These are phyloP conservation scores for Starmerella cellae DNA, from an alignment of 805 yeast genomes.

Conservation along the genomic window DNA sequence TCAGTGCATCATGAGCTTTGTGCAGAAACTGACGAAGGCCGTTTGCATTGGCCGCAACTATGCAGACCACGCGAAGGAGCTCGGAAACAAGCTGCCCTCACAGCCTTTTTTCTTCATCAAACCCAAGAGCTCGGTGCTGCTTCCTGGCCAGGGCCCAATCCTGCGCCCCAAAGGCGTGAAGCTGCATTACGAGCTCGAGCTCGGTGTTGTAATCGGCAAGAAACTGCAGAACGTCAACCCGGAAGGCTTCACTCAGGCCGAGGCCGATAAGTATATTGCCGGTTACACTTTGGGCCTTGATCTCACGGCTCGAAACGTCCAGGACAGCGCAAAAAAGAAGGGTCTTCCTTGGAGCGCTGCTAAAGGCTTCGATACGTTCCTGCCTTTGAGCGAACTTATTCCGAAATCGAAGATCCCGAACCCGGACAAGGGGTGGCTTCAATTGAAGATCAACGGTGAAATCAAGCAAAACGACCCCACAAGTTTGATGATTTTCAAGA, in stretches of 20 bases:
- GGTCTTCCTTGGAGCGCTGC: slow-evolving; percentile 96
- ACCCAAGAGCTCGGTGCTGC: slow-evolving; percentile 67
- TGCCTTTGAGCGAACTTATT: slow-evolving; percentile 70
- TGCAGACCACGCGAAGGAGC: slow-evolving; percentile 88
- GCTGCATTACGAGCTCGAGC: slow-evolving; percentile 87
- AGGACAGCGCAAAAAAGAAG: slow-evolving; percentile 81
- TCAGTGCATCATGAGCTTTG: slow-evolving; percentile 12
- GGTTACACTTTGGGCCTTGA: slow-evolving; percentile 88
- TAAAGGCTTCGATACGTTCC: slow-evolving; percentile 91
- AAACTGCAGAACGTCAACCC: slow-evolving; percentile 49
- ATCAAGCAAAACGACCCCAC: slow-evolving; percentile 60
- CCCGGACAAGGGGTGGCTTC: slow-evolving; percentile 56
- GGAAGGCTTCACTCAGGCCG: slow-evolving; percentile 41
- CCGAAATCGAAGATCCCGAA: slow-evolving; percentile 53
- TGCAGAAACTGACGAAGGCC: slow-evolving; percentile 39
- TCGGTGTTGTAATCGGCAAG: slow-evolving; percentile 64
- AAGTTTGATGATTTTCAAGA: slow-evolving; percentile 73
- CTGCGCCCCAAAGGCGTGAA: slow-evolving; percentile 66
- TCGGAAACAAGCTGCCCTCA: slow-evolving; percentile 65
- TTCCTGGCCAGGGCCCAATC: slow-evolving; percentile 59
- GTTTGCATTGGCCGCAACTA: slow-evolving; percentile 94
- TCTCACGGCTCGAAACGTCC: slow-evolving; percentile 91
- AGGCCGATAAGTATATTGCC: slow-evolving; percentile 64
- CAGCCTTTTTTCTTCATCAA: slow-evolving; percentile 89
- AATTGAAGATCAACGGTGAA: slow-evolving; percentile 57